A percentile compares a stretch with the other conserved stretches of the same genome.
These are phyloP conservation scores for Mallotus repandus DNA, from an alignment of 441 rosid species.

Conservation along the genomic window DNA sequence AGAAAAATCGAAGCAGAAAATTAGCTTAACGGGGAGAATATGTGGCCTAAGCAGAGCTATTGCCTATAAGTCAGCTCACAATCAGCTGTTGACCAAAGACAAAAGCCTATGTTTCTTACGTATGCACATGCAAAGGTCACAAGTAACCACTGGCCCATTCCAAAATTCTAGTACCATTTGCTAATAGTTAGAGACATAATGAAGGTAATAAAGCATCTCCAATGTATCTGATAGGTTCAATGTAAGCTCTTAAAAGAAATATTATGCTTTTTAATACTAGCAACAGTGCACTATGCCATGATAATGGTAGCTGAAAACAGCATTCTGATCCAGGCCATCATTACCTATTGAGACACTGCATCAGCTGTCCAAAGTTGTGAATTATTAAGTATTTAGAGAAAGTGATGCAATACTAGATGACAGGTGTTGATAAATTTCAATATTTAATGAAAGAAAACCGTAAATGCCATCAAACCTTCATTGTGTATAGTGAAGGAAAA, in stretches of 20 bases:
- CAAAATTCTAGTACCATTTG: neutral
- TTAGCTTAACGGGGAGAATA: neutral
- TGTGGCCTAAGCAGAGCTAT: neutral
- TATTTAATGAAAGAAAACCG: neutral
- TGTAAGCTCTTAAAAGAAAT: neutral
- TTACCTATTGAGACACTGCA: neutral
- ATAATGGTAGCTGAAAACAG: constrained; percentile 1
- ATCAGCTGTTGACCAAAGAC: neutral
- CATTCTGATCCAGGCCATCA: neutral
- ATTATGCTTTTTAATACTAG: neutral
- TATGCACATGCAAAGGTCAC: neutral
- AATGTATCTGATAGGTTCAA: neutral
- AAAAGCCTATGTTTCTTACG: neutral
- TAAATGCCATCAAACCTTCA: constrained; percentile 66
- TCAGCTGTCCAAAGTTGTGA: neutral
- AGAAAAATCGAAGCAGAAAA: neutral
- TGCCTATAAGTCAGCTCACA: neutral
- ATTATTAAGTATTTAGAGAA: neutral
- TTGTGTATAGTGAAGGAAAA: constrained; percentile 68
- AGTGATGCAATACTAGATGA: neutral
- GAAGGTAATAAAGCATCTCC: neutral
- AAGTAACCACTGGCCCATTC: neutral
- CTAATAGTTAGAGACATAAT: neutral
- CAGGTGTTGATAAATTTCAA: neutral
- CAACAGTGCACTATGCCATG: neutral